Evolutionary conservation across 495 filamentous ascomycete genomes (phyloP).

Genomic region (Penicillium cataractarum): DNA sequence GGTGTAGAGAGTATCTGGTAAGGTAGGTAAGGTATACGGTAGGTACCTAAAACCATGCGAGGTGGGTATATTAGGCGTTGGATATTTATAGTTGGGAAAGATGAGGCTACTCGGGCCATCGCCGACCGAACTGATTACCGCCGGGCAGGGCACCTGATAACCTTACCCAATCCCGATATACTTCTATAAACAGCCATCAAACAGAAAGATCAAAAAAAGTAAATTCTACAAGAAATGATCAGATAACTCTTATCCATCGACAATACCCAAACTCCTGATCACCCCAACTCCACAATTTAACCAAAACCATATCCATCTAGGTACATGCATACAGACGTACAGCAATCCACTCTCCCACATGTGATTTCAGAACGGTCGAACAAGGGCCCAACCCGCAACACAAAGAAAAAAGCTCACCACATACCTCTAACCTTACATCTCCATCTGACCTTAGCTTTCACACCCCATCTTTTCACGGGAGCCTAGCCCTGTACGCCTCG

Average conservation of each 20-base stretch:
- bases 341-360: not conserved
- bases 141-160: not conserved
- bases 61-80: not conserved
- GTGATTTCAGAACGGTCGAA: conserved; percentile 1
- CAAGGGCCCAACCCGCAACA: not conserved
- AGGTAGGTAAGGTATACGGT: too few relatives aligned
- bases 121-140: not conserved
- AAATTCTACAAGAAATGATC: too few relatives aligned
- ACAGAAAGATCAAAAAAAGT: too few relatives aligned
- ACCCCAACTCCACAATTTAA: not conserved
- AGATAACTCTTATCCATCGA: too few relatives aligned
- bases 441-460: not conserved
- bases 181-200: not conserved
- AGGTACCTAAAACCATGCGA: too few relatives aligned
- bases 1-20: not conserved
- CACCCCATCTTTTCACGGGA: not conserved
- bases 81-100: not conserved
- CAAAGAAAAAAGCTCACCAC: not conserved
- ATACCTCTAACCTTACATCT: not conserved
- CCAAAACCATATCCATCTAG: not conserved
- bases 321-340: not conserved
- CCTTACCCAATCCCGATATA: not conserved
- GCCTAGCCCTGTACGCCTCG: conserved; percentile 6
- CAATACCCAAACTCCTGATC: not conserved
- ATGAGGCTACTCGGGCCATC: conserved; percentile 3